Evolutionary conservation across 768 basidiomycete species (phyloP).

Genomic region (Panaeolus cyanescens): DNA sequence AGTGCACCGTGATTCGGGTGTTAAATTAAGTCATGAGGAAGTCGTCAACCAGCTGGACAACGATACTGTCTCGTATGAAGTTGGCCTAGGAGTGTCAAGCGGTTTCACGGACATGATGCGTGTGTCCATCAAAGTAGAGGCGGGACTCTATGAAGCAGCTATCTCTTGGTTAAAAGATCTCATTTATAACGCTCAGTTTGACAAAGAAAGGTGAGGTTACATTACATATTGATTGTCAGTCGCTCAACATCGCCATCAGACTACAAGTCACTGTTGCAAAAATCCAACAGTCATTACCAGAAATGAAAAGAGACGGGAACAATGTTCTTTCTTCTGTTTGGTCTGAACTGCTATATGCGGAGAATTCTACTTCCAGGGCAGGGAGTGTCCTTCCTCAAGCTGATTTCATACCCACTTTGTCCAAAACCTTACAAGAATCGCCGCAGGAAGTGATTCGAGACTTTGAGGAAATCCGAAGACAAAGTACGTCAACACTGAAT

Average conservation of each 20-base stretch:
- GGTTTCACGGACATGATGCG: conserved; percentile 76
- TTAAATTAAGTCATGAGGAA: conserved; percentile 78
- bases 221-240: background rate
- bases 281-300: conserved; percentile 86
- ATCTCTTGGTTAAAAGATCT: conserved; percentile 87
- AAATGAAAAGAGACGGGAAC: conserved; percentile 87
- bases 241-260: conserved; percentile 37
- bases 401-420: conserved; percentile 78
- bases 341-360: conserved; percentile 64
- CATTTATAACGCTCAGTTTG: conserved; percentile 73
- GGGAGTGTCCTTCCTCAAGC: conserved; percentile 71
- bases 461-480: conserved; percentile 72
- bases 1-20: conserved; percentile 68
- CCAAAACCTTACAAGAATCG: conserved; percentile 67
- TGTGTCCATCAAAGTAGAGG: conserved; percentile 85
- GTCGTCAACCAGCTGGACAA: conserved; percentile 90
- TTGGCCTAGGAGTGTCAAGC: conserved; percentile 61
- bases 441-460: conserved; percentile 74
- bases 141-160: conserved; percentile 73
- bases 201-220: conserved; percentile 66
- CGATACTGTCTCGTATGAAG: conserved; percentile 87
- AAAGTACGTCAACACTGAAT: conserved; percentile 49
- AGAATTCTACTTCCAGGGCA: conserved; percentile 69
- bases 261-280: conserved; percentile 86
- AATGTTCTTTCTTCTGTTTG: conserved; percentile 77